A percentile compares a stretch with the other conserved stretches of the same genome.
phyloP scores from a whole-genome alignment of 1,284 basidiomycete genomes.

The Tylopilus sp. region DNA sequence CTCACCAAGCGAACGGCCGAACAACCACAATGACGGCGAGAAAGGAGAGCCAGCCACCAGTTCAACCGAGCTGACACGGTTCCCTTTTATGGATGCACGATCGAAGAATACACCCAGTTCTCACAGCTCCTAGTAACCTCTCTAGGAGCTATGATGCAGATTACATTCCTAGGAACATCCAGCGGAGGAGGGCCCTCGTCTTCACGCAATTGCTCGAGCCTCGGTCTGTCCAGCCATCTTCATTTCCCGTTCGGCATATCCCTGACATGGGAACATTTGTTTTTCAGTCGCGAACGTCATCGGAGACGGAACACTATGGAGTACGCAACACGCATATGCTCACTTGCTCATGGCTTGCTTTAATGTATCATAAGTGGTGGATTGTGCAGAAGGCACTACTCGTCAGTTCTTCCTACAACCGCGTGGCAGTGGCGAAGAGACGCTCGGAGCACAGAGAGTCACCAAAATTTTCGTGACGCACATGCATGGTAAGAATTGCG shows the following conservation, averaged over 20 bases:
- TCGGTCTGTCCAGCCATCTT: conserved; percentile 29
- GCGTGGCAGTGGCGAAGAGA: conserved; percentile 25
- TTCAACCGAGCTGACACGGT: conserved; percentile 22
- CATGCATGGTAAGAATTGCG: conserved; percentile 58
- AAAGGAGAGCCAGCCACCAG: conserved; percentile 20
- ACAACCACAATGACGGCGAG: background rate
- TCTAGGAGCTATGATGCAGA: conserved; percentile 34
- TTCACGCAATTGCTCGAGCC: conserved; percentile 66
- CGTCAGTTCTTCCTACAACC: conserved; percentile 54
- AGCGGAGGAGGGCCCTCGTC: conserved; percentile 68
- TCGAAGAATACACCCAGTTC: background rate
- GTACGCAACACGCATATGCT: conserved; percentile 36
- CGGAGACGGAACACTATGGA: conserved; percentile 57
- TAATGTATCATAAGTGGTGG: conserved; percentile 57
- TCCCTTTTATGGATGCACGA: conserved; percentile 22
- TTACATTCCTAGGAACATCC: conserved; percentile 70
- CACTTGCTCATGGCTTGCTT: conserved; percentile 9
- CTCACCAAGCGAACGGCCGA: conserved; percentile 16
- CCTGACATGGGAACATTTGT: conserved; percentile 3
- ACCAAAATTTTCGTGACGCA: conserved; percentile 83
- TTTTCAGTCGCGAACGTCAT: conserved; percentile 47
- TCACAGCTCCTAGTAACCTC: conserved; percentile 7
- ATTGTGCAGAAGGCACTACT: conserved; percentile 82
- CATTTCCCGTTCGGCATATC: background rate
- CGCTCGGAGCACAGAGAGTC: conserved; percentile 49